Percentiles rank a stretch among this genome's conserved stretches.
Conservation (phyloP, 352 stramenopile species). For the Phytophthora quininea region DNA sequence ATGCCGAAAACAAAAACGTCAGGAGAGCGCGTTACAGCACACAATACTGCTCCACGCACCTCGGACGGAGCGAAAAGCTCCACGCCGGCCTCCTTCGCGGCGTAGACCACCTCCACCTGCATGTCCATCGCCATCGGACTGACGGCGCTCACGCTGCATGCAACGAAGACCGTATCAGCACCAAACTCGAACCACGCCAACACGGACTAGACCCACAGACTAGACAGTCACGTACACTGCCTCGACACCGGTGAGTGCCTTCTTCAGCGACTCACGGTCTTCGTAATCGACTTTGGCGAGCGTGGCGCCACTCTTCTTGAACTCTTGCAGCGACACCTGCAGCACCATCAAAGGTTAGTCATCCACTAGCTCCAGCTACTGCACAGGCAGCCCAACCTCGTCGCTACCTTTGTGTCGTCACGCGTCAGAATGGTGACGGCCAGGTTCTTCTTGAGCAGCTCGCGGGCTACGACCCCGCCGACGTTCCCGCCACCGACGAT, state of each 20-base stretch:
- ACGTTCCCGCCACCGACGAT: slow-evolving; percentile 26
- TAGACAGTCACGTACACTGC: not conserved
- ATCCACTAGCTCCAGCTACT: too few species aligned
- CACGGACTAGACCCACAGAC: too few species aligned
- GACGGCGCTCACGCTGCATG: not conserved
- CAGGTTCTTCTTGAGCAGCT: slow-evolving; percentile 25
- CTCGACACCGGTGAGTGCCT: slow-evolving; percentile 3
- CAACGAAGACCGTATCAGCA: too few species aligned
- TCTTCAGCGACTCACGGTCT: not conserved
- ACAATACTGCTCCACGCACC: not conserved
- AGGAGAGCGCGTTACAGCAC: too few species aligned
- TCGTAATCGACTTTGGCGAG: slow-evolving; percentile 10
- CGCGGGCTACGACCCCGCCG: slow-evolving; percentile 15
- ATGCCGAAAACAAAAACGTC: too few species aligned
- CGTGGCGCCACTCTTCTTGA: slow-evolving; percentile 13
- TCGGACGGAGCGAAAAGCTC: slow-evolving; percentile 15
- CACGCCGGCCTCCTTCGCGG: slow-evolving; percentile 16
- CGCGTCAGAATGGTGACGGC: slow-evolving; percentile 22
- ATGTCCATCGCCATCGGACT: slow-evolving; percentile 1
- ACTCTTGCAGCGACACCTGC: not conserved
- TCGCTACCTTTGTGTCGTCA: slow-evolving; percentile 7
- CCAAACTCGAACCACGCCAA: too few species aligned
- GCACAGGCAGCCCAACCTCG: too few species aligned
- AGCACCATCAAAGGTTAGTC: too few species aligned
- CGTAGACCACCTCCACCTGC: not conserved